Evolutionary conservation across 2,329 filamentous ascomycete species (phyloP).

Genomic region (Sporothrix brunneoviolacea): DNA sequence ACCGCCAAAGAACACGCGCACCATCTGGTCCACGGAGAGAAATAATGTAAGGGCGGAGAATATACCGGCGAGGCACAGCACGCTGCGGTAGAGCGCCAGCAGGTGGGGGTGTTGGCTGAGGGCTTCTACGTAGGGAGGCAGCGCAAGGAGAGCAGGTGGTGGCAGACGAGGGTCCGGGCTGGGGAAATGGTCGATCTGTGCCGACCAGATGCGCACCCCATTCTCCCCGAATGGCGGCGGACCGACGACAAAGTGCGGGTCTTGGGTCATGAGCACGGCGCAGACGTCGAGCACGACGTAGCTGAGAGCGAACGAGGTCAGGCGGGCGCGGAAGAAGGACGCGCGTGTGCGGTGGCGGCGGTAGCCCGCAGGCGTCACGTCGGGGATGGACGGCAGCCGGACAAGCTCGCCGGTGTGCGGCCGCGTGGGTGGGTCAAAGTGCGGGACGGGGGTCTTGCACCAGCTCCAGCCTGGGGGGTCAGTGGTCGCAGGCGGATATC

Average conservation of each 20-base stretch:
- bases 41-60: constrained; percentile 54
- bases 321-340: constrained; percentile 38
- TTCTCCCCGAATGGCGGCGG: constrained; percentile 21
- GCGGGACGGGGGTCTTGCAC: constrained; percentile 43
- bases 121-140: constrained; percentile 31
- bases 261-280: constrained; percentile 62
- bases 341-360: constrained; percentile 34
- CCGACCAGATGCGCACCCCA: constrained; percentile 24
- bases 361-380: constrained; percentile 40
- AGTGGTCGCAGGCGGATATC: not conserved
- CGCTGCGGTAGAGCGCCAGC: constrained; percentile 38
- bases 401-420: constrained; percentile 33
- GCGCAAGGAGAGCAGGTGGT: constrained; percentile 27
- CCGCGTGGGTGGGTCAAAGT: constrained; percentile 34
- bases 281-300: constrained; percentile 66
- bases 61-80: constrained; percentile 50
- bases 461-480: constrained; percentile 49
- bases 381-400: constrained; percentile 35
- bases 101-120: not conserved
- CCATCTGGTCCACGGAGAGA: constrained; percentile 40
- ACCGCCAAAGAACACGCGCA: constrained; percentile 8
- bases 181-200: constrained; percentile 6
- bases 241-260: constrained; percentile 68
- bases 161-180: constrained; percentile 27
- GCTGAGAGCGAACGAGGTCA: constrained; percentile 42